These are phyloP conservation scores for Xenoacremonium recifei DNA, from an alignment of 2,329 filamentous ascomycete species.

Conservation along the genomic window DNA sequence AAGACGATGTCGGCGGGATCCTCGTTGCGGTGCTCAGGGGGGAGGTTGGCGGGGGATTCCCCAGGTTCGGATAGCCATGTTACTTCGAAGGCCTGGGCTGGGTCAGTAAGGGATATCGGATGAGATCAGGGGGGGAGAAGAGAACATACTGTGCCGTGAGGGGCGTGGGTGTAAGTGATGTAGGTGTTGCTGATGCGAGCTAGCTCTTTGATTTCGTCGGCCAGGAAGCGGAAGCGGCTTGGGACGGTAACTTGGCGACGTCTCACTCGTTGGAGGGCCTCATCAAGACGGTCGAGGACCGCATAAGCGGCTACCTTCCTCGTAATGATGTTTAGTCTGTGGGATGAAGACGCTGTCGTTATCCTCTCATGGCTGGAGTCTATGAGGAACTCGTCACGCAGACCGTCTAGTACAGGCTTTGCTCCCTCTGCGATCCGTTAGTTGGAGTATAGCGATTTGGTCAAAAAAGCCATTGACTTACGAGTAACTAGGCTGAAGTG, in stretches of 20 bases:
- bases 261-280: conserved; percentile 24
- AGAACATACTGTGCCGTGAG: no score
- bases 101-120: conserved; percentile 10
- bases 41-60: not conserved
- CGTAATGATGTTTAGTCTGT: conserved; percentile 29
- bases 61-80: conserved; percentile 40
- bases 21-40: conserved; percentile 29
- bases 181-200: conserved; percentile 32
- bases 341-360: conserved; percentile 14
- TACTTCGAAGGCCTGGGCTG: conserved; percentile 31
- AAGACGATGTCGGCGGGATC: conserved; percentile 42
- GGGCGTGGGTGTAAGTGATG: no score
- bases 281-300: conserved; percentile 36
- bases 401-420: conserved; percentile 23
- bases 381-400: conserved; percentile 31
- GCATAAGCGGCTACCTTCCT: conserved; percentile 28
- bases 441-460: not conserved
- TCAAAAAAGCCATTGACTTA: conserved; percentile 33
- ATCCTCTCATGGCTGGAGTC: conserved; percentile 31
- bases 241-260: conserved; percentile 25
- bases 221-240: conserved; percentile 15
- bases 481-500: conserved; percentile 46
- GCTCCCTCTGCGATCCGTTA: conserved; percentile 13
- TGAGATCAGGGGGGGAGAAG: no score
- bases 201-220: conserved; percentile 27